Base-by-base conservation (phyloP, 2,329 filamentous ascomycete genomes). In the Ilyonectria robusta region DNA sequence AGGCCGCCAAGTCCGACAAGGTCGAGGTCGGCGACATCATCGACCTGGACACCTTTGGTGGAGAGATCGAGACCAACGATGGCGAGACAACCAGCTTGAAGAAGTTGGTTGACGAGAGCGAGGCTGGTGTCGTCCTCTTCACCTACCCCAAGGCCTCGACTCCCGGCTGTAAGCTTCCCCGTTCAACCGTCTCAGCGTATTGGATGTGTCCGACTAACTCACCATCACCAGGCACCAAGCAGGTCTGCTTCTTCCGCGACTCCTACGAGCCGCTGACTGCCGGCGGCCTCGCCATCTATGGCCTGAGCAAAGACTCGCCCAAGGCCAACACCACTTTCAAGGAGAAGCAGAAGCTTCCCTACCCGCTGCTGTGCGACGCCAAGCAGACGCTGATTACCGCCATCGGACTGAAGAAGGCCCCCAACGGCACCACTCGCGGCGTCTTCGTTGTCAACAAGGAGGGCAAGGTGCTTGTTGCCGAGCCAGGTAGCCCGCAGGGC, bases 81-180 rank as follows among this genome's bases (percentile, higher is more conserved):
- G 94, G 94, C 75, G 84, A 87, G 60, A 93, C 92, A 83, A 94
- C 92, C 6, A 94, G 90, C 1, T 84, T 99, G 66, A 92, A 94
- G 83, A 86, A 90, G 74, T 89, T 99, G 26, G 88, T 98, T 55
- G 92, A 94, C 58, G 88, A 92, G 78, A 97, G 94, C 87, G 91
- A 93, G 83, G 86, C 88, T 40, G 96, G 95, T 29, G 92, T 98
- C 48, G 94, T 97, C 37, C 84, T 98, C 33, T 98, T 99, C 81
- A 98, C 95, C 35, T 98, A 98, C 79, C 96, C 96, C 66, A 97
- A 93, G 83, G 96, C 96, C 13, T 96, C 93, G 31, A 99, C 96
- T 23, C 94, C 94, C 42, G 95, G 95, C 70, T 98, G 95, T 97
- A 90, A 89, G 94, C 79, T 51, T 33, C 23, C 17, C 19, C 35